These are phyloP conservation scores for Pyrus bretschneideri DNA, from an alignment of 306 rosid genomes.

Conservation along the genomic window DNA sequence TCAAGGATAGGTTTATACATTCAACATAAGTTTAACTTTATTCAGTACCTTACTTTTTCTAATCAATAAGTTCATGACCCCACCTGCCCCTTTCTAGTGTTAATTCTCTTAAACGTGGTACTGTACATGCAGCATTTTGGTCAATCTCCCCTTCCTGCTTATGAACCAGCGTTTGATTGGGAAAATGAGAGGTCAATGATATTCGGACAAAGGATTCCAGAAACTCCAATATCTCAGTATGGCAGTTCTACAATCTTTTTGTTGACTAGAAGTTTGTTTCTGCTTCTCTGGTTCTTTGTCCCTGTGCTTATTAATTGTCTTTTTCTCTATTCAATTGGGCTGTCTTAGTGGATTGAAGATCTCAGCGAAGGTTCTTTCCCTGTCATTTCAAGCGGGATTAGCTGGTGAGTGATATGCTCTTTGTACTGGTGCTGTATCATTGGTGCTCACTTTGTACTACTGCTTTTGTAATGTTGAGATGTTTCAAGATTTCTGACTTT, in stretches of 20 bases:
- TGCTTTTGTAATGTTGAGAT: constrained; percentile 18
- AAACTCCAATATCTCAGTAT: constrained; percentile 87
- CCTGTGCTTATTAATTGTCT: constrained; percentile 11
- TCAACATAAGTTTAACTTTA: neutral
- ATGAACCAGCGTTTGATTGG: constrained; percentile 99
- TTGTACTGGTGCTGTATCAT: constrained; percentile 13
- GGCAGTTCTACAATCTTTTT: constrained; percentile 10
- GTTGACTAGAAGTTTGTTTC: constrained; percentile 2
- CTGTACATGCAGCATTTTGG: constrained; percentile 61
- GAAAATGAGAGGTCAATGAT: constrained; percentile 93
- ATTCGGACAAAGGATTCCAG: constrained; percentile 93
- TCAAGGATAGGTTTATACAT: neutral
- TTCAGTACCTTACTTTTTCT: neutral
- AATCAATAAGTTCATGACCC: neutral
- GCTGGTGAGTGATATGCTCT: constrained; percentile 53
- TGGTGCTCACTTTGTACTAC: constrained; percentile 11
- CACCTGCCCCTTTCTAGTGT: neutral
- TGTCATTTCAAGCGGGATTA: constrained; percentile 80
- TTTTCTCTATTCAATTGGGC: constrained; percentile 21
- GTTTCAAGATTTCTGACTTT: constrained; percentile 36
- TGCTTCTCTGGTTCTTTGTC: constrained; percentile 12
- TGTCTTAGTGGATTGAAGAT: constrained; percentile 86
- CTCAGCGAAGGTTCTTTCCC: constrained; percentile 79
- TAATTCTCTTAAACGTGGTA: neutral
- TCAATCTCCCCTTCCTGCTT: constrained; percentile 90